These are phyloP conservation scores for Botrytis cinerea DNA, from an alignment of 2,329 filamentous ascomycete species.

Conservation along the genomic window DNA sequence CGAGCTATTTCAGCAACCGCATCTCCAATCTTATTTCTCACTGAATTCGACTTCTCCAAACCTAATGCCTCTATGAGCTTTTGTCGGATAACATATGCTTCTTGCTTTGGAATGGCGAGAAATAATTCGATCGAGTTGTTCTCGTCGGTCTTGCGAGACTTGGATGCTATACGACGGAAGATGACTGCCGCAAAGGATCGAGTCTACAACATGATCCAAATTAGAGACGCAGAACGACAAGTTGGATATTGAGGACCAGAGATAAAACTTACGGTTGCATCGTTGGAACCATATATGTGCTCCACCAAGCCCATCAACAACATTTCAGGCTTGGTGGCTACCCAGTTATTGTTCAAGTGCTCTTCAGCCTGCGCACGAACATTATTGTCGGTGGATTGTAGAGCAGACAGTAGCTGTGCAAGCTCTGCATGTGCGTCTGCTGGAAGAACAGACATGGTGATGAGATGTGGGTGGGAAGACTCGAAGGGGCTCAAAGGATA, in stretches of 20 bases:
- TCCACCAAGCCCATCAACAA: conserved; percentile 93
- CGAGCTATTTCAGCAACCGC: conserved; percentile 94
- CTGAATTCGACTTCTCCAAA: conserved; percentile 69
- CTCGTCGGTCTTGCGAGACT: conserved; percentile 74
- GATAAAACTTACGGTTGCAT: conserved; percentile 38
- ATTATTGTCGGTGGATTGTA: conserved; percentile 87
- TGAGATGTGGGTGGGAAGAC: conserved; percentile 5
- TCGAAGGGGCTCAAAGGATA: not conserved
- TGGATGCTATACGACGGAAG: conserved; percentile 90
- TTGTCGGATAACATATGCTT: conserved; percentile 76
- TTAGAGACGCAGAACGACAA: not conserved
- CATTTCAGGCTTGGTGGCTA: conserved; percentile 75
- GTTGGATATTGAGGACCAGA: no score
- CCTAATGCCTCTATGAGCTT: conserved; percentile 80
- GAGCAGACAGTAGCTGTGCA: conserved; percentile 79
- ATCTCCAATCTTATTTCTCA: conserved; percentile 95
- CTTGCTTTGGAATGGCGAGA: conserved; percentile 71
- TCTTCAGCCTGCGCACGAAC: conserved; percentile 86
- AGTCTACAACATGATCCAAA: conserved; percentile 54
- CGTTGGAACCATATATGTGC: conserved; percentile 76
- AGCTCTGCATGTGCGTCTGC: conserved; percentile 83
- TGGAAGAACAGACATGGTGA: conserved; percentile 78
- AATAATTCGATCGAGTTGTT: conserved; percentile 82
- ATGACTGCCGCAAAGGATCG: conserved; percentile 92
- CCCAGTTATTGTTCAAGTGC: conserved; percentile 89